Percentiles rank a stretch among this genome's conserved stretches.
These are phyloP conservation scores for Liriodendron chinense DNA, from an alignment of 164 flowering plant genomes.

Conservation along the genomic window DNA sequence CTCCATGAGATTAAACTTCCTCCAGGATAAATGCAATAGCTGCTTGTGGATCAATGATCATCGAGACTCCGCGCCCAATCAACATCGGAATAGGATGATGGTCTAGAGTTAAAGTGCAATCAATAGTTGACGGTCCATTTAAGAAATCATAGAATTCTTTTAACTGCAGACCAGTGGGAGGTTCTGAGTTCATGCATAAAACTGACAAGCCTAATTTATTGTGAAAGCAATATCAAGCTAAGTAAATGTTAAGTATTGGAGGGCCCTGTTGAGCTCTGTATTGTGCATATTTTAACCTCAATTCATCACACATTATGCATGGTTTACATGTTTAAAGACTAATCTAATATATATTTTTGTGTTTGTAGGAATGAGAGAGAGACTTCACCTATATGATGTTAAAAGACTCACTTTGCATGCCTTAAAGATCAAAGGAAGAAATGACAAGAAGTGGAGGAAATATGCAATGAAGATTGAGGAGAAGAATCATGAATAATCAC, in stretches of 20 bases:
- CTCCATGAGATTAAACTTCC: not conserved
- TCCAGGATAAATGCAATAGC: not conserved
- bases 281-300: too few relatives aligned
- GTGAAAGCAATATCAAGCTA: not conserved
- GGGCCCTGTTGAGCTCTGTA: too few relatives aligned
- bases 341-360: too few relatives aligned
- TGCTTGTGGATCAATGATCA: not conserved
- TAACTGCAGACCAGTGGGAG: not conserved
- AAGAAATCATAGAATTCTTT: not conserved
- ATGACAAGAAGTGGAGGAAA: too few relatives aligned
- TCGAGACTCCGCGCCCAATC: not conserved
- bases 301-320: too few relatives aligned
- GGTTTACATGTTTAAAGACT: too few relatives aligned
- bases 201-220: not conserved
- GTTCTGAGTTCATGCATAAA: not conserved
- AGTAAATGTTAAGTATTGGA: not conserved
- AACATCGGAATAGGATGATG: not conserved
- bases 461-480: too few relatives aligned
- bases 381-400: too few relatives aligned
- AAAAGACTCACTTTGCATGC: too few relatives aligned
- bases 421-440: too few relatives aligned
- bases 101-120: not conserved
- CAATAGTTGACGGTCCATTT: not conserved
- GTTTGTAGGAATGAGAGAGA: too few relatives aligned
- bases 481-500: too few relatives aligned